Evolutionary conservation across 257 asterid genomes (phyloP).

Genomic region (Solanum virginianum): DNA sequence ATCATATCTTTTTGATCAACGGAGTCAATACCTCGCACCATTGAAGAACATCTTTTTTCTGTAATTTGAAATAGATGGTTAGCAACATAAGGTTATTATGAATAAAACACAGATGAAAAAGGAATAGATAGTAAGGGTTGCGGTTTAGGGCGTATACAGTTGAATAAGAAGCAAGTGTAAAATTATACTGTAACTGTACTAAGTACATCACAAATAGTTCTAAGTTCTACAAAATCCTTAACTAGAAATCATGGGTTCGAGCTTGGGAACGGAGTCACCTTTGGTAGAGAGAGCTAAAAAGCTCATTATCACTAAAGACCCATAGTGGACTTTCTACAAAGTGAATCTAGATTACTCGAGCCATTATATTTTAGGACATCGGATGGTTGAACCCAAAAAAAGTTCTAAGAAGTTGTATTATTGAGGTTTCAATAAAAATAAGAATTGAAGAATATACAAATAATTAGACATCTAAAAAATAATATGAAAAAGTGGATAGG

Average conservation of each 20-base stretch:
- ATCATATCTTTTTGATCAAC: constrained; percentile 19
- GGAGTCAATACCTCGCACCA: constrained; percentile 40
- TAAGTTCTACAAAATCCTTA: not conserved
- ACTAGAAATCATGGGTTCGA: not conserved
- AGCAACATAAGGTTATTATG: not conserved
- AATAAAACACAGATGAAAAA: not conserved
- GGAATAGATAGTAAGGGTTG: not conserved
- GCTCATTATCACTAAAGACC: not conserved
- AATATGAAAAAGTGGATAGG: not conserved
- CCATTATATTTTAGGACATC: not conserved
- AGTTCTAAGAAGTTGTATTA: not conserved
- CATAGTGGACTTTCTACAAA: not conserved
- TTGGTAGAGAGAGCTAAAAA: not conserved
- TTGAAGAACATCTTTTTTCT: constrained; percentile 54
- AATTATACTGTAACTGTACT: not conserved
- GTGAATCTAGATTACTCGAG: not conserved
- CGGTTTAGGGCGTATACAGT: not conserved
- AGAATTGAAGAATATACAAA: not conserved
- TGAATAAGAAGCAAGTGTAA: not conserved
- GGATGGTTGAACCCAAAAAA: not conserved
- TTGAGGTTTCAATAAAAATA: not conserved
- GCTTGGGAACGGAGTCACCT: not conserved
- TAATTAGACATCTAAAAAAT: not conserved
- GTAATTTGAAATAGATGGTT: constrained; percentile 13
- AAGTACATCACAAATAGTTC: not conserved